Conservation (phyloP, 495 filamentous ascomycete species). For the Amniculicola lignicola region DNA sequence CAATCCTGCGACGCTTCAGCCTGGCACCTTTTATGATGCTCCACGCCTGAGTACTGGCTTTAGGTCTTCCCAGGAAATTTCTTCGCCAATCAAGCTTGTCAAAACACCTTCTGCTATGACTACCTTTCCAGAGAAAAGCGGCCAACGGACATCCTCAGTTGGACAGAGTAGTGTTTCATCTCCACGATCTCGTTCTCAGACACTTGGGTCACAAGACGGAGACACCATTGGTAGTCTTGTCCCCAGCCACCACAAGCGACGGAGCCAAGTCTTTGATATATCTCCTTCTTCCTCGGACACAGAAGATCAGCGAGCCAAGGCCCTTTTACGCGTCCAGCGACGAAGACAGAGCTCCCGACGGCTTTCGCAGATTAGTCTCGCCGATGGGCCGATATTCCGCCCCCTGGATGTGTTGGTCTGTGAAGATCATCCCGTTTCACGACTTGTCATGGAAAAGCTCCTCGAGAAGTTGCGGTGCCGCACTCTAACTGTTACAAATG, state of each 20-base stretch:
- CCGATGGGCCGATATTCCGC: slow-evolving; percentile 80
- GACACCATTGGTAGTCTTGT: slow-evolving; percentile 71
- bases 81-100: slow-evolving; percentile 73
- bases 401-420: slow-evolving; percentile 93
- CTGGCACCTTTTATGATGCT: slow-evolving; percentile 70
- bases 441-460: slow-evolving; percentile 93
- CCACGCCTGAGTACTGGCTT: slow-evolving; percentile 57
- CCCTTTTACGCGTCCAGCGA: slow-evolving; percentile 87
- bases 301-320: slow-evolving; percentile 86
- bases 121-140: slow-evolving; percentile 53
- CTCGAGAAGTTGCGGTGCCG: slow-evolving; percentile 93
- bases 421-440: slow-evolving; percentile 96
- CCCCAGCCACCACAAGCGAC: slow-evolving; percentile 77
- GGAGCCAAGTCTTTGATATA: slow-evolving; percentile 92
- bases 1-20: slow-evolving; percentile 58
- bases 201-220: slow-evolving; percentile 90
- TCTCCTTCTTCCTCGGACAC: slow-evolving; percentile 98
- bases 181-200: slow-evolving; percentile 78
- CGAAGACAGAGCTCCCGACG: slow-evolving; percentile 87
- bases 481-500: slow-evolving; percentile 86
- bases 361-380: slow-evolving; percentile 80
- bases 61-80: slow-evolving; percentile 64
- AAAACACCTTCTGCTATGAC: slow-evolving; percentile 52
- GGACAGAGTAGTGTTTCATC: slow-evolving; percentile 41
- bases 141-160: slow-evolving; percentile 43